Evolutionary conservation across 1,139 yeast genomes (phyloP).

Genomic region (Protomyces arabidopsidicola): DNA sequence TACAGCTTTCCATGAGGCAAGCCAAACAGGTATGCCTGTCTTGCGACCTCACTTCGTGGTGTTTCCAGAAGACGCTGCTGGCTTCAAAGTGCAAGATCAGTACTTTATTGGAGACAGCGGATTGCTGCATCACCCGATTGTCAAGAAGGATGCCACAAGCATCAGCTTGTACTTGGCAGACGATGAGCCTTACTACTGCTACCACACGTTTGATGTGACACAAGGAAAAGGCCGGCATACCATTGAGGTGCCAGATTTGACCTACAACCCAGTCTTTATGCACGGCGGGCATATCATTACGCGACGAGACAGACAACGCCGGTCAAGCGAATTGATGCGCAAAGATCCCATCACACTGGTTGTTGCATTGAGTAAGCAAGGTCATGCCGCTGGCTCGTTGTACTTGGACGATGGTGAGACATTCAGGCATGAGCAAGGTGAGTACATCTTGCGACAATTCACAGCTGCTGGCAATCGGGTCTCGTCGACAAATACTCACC

Average conservation of each 20-base stretch:
- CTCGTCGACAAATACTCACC: slow-evolving; percentile 32
- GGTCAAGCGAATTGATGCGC: slow-evolving; percentile 71
- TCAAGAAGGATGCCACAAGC: slow-evolving; percentile 49
- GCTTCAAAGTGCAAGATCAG: slow-evolving; percentile 70
- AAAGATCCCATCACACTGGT: slow-evolving; percentile 79
- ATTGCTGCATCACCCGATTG: slow-evolving; percentile 75
- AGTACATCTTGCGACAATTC: slow-evolving; percentile 44
- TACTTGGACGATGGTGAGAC: slow-evolving; percentile 85
- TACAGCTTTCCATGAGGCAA: slow-evolving; percentile 69
- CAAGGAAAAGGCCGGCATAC: slow-evolving; percentile 43
- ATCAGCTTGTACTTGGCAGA: slow-evolving; percentile 62
- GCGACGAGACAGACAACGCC: slow-evolving; percentile 66
- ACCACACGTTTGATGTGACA: slow-evolving; percentile 51
- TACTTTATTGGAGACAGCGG: slow-evolving; percentile 74
- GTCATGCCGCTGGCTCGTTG: slow-evolving; percentile 56
- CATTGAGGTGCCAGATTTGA: slow-evolving; percentile 49
- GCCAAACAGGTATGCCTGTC: slow-evolving; percentile 61
- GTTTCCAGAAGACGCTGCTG: slow-evolving; percentile 49
- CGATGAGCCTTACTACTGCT: slow-evolving; percentile 48
- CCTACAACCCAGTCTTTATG: slow-evolving; percentile 64
- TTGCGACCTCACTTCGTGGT: slow-evolving; percentile 68
- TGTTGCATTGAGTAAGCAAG: slow-evolving; percentile 53
- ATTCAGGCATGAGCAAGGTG: slow-evolving; percentile 53
- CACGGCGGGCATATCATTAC: slow-evolving; percentile 74
- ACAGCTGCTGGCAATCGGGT: slow-evolving; percentile 31